phyloP scores from a whole-genome alignment of 257 asterid species.

The Solanum clarkiae region DNA sequence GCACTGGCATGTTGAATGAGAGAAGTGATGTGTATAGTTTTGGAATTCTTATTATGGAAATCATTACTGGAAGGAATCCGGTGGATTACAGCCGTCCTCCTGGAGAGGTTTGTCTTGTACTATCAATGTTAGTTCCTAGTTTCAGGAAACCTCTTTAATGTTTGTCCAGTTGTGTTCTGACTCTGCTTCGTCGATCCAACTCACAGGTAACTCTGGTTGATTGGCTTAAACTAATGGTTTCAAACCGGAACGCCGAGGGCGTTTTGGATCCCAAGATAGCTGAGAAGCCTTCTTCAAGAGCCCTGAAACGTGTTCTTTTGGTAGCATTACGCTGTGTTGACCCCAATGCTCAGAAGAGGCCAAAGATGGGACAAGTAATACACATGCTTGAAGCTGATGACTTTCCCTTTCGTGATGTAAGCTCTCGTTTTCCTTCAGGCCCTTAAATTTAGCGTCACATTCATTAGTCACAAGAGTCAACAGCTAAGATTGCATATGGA shows the following conservation, averaged over 20 bases:
- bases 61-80: conserved; percentile 70
- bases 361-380: conserved; percentile 87
- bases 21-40: conserved; percentile 84
- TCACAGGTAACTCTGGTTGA: conserved; percentile 70
- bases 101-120: conserved; percentile 44
- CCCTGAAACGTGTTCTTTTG: conserved; percentile 68
- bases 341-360: conserved; percentile 75
- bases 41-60: conserved; percentile 86
- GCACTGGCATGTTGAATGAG: conserved; percentile 91
- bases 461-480: not conserved
- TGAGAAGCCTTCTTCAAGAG: conserved; percentile 70
- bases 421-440: conserved; percentile 5
- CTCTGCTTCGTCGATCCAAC: not conserved
- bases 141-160: not conserved
- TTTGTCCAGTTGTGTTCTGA: not conserved
- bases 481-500: not conserved
- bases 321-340: conserved; percentile 85
- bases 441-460: not conserved
- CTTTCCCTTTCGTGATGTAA: conserved; percentile 76
- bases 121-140: not conserved
- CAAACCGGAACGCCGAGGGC: conserved; percentile 71
- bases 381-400: conserved; percentile 95
- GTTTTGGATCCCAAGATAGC: conserved; percentile 71
- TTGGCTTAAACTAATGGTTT: conserved; percentile 89
- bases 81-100: conserved; percentile 84